These are phyloP conservation scores for Cladochytrium replicatum DNA, from an alignment of 192 early-diverging fungal genomes.

Conservation along the genomic window DNA sequence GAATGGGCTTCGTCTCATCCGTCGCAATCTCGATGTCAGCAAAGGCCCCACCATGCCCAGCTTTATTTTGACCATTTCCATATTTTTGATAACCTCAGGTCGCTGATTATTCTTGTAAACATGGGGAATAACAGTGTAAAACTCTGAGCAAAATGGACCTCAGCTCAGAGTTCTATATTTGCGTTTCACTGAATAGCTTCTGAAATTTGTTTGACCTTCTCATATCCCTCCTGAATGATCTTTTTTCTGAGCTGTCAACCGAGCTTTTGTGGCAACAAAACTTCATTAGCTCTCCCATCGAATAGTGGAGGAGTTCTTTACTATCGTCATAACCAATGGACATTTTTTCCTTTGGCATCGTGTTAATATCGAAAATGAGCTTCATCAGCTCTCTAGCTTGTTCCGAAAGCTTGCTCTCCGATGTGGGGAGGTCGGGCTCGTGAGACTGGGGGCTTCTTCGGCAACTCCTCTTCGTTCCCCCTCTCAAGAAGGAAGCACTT, in stretches of 20 bases:
- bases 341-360: conserved; percentile 48
- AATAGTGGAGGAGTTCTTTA: neutral
- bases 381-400: conserved; percentile 48
- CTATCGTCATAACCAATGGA: conserved; percentile 60
- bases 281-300: neutral
- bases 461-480: conserved; percentile 18
- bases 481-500: conserved; percentile 52
- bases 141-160: conserved; percentile 36
- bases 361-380: conserved; percentile 57
- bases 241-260: conserved; percentile 56
- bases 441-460: conserved; percentile 11
- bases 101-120: conserved; percentile 30
- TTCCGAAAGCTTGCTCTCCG: conserved; percentile 19
- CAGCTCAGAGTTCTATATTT: conserved; percentile 4
- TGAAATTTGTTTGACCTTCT: conserved; percentile 47
- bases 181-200: conserved; percentile 16
- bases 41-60: conserved; percentile 57
- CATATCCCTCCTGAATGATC: conserved; percentile 47
- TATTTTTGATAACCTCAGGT: conserved; percentile 43
- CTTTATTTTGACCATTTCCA: conserved; percentile 40
- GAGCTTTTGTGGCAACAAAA: conserved; percentile 50
- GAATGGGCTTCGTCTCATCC: conserved; percentile 24
- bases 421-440: conserved; percentile 1
- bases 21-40: conserved; percentile 60
- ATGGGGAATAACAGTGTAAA: conserved; percentile 69